phyloP scores from a whole-genome alignment of 345 rosid species.

The Anastatica hierochuntica region DNA sequence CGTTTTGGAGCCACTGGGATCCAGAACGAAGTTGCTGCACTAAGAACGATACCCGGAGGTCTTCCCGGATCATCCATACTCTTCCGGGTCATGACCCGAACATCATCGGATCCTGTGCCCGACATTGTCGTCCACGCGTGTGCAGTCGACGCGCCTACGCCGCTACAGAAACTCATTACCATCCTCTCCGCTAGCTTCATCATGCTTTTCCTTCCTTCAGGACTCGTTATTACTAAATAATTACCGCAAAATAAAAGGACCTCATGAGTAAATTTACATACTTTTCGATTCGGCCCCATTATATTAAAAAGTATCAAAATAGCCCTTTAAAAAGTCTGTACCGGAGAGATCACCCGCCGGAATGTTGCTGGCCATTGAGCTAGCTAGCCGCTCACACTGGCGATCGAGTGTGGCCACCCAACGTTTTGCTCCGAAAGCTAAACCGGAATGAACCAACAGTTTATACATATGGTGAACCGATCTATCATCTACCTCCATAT shows the following conservation, averaged over 20 bases:
- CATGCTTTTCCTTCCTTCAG: constrained; percentile 96
- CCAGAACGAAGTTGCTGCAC: constrained; percentile 96
- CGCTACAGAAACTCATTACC: constrained; percentile 86
- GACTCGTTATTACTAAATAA: constrained; percentile 54
- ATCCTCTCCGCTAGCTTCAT: constrained; percentile 88
- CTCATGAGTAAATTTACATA: background rate
- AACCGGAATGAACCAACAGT: constrained; percentile 51
- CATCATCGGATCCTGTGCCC: constrained; percentile 69
- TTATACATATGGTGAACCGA: constrained; percentile 57
- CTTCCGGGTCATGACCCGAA: constrained; percentile 93
- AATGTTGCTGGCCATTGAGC: constrained; percentile 80
- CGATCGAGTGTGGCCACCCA: constrained; percentile 86
- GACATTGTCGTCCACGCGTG: constrained; percentile 95
- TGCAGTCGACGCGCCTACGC: constrained; percentile 89
- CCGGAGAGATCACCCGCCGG: constrained; percentile 78
- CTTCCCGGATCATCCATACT: constrained; percentile 96
- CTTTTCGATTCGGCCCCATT: background rate
- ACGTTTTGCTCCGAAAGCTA: constrained; percentile 90
- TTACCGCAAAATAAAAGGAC: constrained; percentile 3
- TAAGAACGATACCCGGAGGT: constrained; percentile 96
- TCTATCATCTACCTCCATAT: constrained; percentile 81
- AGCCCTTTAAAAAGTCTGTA: background rate
- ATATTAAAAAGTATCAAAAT: background rate
- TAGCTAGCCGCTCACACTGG: constrained; percentile 87
- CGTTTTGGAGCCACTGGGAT: constrained; percentile 67